phyloP scores from a whole-genome alignment of 116 monocot species.

The Cymodocea nodosa region DNA sequence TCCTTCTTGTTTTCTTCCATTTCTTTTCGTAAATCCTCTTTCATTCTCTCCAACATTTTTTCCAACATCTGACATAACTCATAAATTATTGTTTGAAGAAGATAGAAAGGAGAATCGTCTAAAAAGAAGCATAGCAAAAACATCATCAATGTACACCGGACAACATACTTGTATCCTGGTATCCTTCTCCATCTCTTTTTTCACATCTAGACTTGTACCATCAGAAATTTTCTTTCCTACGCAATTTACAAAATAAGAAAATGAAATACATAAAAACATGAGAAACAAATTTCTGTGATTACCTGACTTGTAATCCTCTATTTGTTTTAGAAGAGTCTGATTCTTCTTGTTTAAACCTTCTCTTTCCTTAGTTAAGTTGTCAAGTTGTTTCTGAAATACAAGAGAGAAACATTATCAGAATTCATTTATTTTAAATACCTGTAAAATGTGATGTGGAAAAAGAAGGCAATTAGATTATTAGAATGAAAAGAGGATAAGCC shows the following conservation, averaged over 20 bases:
- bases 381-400: conserved; percentile 38
- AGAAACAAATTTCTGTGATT: neutral
- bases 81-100: neutral
- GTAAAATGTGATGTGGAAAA: no score
- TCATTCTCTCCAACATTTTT: conserved; percentile 62
- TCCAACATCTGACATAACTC: conserved; percentile 54
- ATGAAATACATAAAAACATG: neutral
- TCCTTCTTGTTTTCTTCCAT: conserved; percentile 50
- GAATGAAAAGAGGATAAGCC: no score
- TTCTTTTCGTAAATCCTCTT: conserved; percentile 32
- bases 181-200: conserved; percentile 69
- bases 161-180: conserved; percentile 69
- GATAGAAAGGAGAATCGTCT: neutral
- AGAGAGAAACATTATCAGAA: no score
- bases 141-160: neutral
- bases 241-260: conserved; percentile 9
- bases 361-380: conserved; percentile 45
- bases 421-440: no score
- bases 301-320: conserved; percentile 80
- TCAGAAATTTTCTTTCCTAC: conserved; percentile 48
- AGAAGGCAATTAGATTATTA: no score
- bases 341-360: conserved; percentile 61
- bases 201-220: conserved; percentile 36
- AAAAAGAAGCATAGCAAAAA: neutral
- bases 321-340: conserved; percentile 52